phyloP scores from a whole-genome alignment of 441 rosid species.

The Geranium incanum region DNA sequence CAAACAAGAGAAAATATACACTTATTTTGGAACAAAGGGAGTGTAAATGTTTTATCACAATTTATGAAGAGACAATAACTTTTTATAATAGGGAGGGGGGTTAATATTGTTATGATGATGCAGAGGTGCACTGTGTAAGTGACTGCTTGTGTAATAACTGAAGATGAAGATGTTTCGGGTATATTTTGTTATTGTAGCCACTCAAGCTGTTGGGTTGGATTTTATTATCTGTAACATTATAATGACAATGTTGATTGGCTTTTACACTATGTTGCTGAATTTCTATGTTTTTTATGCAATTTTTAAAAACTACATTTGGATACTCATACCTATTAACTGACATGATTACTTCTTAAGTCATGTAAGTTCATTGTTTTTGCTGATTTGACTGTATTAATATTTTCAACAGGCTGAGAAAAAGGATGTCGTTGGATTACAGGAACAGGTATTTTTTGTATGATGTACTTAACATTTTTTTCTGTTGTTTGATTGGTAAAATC shows the following conservation, averaged over 20 bases:
- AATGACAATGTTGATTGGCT: no score
- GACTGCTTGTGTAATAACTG: background rate
- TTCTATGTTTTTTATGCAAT: no score
- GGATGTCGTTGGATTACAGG: constrained; percentile 57
- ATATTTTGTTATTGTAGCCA: background rate
- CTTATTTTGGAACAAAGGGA: background rate
- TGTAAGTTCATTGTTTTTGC: background rate
- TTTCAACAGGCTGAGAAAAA: constrained; percentile 48
- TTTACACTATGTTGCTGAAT: no score
- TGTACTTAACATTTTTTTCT: background rate
- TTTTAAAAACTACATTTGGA: background rate
- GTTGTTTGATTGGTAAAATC: background rate
- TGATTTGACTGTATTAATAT: background rate
- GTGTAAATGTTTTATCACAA: background rate
- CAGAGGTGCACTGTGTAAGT: background rate
- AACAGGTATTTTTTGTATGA: constrained; percentile 31
- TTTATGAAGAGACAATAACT: background rate
- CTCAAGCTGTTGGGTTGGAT: background rate
- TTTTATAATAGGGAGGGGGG: background rate
- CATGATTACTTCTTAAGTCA: background rate
- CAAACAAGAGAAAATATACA: background rate
- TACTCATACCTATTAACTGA: background rate
- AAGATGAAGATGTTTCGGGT: background rate
- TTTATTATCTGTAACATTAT: no score
- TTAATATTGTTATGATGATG: background rate